Evolutionary conservation across 1,139 yeast genomes (phyloP).

Genomic region (Sugiyamaella novakii): DNA sequence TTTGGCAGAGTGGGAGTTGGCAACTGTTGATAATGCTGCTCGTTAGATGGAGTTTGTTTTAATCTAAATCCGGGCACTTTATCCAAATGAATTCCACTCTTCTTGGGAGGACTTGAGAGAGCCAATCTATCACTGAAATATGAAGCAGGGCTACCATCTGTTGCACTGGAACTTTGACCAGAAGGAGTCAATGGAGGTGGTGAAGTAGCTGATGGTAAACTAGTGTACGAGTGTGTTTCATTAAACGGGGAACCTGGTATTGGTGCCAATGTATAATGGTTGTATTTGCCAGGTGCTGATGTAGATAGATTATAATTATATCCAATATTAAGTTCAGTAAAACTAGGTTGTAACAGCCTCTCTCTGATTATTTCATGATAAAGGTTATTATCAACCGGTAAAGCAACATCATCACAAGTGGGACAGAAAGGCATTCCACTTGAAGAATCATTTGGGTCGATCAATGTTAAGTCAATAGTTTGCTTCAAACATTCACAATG

Average conservation of each 20-base stretch:
- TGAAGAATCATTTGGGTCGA: constrained; percentile 20
- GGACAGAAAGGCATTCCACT: constrained; percentile 34
- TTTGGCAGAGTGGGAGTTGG: constrained; percentile 10
- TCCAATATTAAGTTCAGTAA: not conserved
- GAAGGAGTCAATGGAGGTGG: constrained; percentile 15
- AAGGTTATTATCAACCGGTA: constrained; percentile 29
- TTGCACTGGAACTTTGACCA: constrained; percentile 10
- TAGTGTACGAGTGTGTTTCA: not conserved
- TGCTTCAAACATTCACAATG: constrained; percentile 35
- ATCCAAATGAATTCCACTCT: no score
- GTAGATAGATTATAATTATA: not conserved
- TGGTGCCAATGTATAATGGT: not conserved
- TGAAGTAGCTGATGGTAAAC: not conserved
- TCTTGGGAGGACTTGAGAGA: not conserved
- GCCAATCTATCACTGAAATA: not conserved
- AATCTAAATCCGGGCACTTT: not conserved
- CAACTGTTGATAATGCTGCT: not conserved
- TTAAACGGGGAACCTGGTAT: constrained; percentile 6
- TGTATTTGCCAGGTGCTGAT: not conserved
- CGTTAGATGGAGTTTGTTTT: not conserved
- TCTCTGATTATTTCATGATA: constrained; percentile 31
- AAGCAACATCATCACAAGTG: constrained; percentile 33
- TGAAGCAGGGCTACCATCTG: constrained; percentile 9
- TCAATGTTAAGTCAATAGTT: constrained; percentile 26
- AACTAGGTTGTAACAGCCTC: constrained; percentile 20